Evolutionary conservation across 805 yeast genomes (phyloP), one percentile per base, ranked within the genome.

Genomic region (Zygoascus bituminiphila): DNA sequence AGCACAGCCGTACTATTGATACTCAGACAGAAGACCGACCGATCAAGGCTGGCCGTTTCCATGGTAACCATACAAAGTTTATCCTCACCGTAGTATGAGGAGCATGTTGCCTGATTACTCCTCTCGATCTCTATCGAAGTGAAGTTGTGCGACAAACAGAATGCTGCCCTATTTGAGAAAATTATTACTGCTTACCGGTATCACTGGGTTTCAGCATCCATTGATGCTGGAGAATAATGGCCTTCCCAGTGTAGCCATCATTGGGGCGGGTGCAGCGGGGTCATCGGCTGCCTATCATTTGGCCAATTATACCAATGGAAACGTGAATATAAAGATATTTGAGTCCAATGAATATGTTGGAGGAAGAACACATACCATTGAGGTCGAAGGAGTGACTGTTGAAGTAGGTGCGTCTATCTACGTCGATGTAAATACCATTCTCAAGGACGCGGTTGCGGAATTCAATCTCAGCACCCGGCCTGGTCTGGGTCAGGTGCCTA

Each of bases 261-360:
- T 72, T 24, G 79, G 80, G 2, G 76, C 78, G 0, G 80, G 79
- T 2, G 71, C 79, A 2, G 77, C 74, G 8, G 79, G 80, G 1
- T 59, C 77, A 0, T 60, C 74, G 2, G 63, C 73, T n/a, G 73
- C 79, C 2, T 69, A 72, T 52, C 65, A 75, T 49, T 61, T 74
- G 14, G 69, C 71, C 35, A 66, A 64, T 42, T 73, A 57, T 53
- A 62, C 73, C 1, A 55, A 62, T 25, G 50, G 46, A 14, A 14
- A 51, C 0, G 70, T 55, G 50, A 62, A 74, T 43, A 62, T 75
- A 43, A 70, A 74, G 0, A 57, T 75, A 1, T 75, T 64, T 55
- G 80, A 75, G 38, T 50, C 56, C 17, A 62, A 62, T 25, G 55
- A 53, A 8, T 65, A 69, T 49, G 52, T 75, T 25, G 80, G 79